A percentile compares a stretch with the other conserved stretches of the same genome.
Evolutionary conservation across 257 asterid species (phyloP).

Genomic region (Buddleja alternifolia): DNA sequence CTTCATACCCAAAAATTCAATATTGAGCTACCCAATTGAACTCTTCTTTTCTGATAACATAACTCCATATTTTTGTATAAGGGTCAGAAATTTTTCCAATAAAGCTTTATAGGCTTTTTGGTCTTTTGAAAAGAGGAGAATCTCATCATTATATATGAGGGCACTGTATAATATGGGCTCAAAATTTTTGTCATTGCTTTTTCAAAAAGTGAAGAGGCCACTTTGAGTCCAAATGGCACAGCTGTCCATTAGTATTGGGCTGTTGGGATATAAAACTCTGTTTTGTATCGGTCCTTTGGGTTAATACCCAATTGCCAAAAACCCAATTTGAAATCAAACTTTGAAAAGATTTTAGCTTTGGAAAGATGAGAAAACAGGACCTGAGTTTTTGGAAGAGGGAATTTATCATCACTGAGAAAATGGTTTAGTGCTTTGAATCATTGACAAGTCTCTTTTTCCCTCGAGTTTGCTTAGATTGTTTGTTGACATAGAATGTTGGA

Average conservation of each 20-base stretch:
- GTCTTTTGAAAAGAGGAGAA: too few relatives aligned
- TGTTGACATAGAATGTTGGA: constrained; percentile 6
- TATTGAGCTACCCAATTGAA: too few relatives aligned
- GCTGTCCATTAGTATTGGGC: background rate
- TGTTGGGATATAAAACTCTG: background rate
- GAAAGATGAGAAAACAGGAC: background rate
- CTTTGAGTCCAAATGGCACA: too few relatives aligned
- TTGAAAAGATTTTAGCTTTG: background rate
- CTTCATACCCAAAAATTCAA: too few relatives aligned
- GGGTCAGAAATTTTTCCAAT: too few relatives aligned
- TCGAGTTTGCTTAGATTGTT: background rate
- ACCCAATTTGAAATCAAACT: background rate
- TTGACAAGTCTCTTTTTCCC: background rate
- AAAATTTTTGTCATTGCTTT: too few relatives aligned
- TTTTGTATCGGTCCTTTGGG: background rate
- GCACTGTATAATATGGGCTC: too few relatives aligned
- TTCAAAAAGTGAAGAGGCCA: too few relatives aligned
- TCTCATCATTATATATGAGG: too few relatives aligned
- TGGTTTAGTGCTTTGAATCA: background rate
- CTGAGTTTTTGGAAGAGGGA: background rate
- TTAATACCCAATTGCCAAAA: background rate
- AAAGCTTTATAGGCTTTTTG: too few relatives aligned
- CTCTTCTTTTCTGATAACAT: too few relatives aligned
- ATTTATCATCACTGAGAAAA: background rate
- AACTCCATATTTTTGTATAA: too few relatives aligned